A percentile compares a stretch with the other conserved stretches of the same genome.
Conservation (phyloP, 139 green algal species). For the Spirogloea muscicola region DNA sequence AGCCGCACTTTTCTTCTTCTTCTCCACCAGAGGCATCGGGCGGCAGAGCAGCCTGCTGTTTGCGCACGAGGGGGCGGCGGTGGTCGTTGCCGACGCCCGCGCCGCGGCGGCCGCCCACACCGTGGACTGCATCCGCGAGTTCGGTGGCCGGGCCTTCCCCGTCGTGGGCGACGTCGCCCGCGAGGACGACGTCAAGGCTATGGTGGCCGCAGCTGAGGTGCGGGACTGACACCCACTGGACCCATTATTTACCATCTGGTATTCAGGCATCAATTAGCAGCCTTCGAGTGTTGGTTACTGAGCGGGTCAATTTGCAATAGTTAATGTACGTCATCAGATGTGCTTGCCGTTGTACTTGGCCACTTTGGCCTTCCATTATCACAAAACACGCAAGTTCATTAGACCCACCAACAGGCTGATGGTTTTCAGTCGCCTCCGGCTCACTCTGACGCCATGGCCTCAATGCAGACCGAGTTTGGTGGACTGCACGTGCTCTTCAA, state of each 20-base stretch:
- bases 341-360: too few species aligned
- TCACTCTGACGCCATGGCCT: too few species aligned
- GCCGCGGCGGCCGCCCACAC: neutral
- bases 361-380: too few species aligned
- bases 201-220: constrained; percentile 22
- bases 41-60: neutral
- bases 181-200: constrained; percentile 5
- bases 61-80: constrained; percentile 22
- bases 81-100: constrained; percentile 25
- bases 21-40: constrained; percentile 30
- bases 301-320: too few species aligned
- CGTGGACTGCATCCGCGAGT: constrained; percentile 3
- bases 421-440: too few species aligned
- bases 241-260: too few species aligned
- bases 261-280: too few species aligned
- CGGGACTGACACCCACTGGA: too few species aligned
- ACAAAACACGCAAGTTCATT: too few species aligned
- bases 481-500: constrained; percentile 36
- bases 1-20: constrained; percentile 4
- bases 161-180: constrained; percentile 11
- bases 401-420: too few species aligned
- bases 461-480: constrained; percentile 32
- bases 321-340: too few species aligned
- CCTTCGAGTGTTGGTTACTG: too few species aligned
- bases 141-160: neutral